phyloP scores from a whole-genome alignment of 2,329 filamentous ascomycete genomes.

The Penicillium sp. region DNA sequence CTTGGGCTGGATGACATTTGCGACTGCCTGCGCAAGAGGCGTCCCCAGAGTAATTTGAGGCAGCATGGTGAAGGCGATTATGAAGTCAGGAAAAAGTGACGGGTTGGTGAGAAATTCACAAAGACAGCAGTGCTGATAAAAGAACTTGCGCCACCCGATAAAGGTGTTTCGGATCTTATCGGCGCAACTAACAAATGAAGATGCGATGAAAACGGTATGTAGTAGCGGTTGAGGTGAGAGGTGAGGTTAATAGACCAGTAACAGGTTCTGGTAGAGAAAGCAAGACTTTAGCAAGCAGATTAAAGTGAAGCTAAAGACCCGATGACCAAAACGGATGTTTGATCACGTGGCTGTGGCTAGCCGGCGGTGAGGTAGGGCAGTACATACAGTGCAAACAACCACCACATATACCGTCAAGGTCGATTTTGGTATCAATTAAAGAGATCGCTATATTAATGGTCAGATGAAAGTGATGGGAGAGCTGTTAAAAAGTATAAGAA shows the following conservation, averaged over 20 bases:
- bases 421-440: not conserved
- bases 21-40: constrained; percentile 80
- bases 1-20: constrained; percentile 81
- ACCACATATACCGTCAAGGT: not conserved
- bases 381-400: not conserved
- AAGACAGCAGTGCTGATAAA: constrained; percentile 8
- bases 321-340: constrained; percentile 3
- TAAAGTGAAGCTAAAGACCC: constrained; percentile 7
- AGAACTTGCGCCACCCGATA: constrained; percentile 21
- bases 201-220: not conserved
- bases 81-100: not conserved
- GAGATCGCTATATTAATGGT: not conserved
- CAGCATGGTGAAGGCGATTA: constrained; percentile 16
- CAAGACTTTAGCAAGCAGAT: not conserved
- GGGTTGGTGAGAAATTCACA: constrained; percentile 1
- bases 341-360: constrained; percentile 62
- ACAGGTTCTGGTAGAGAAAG: not conserved
- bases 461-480: not conserved
- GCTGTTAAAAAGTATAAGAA: not conserved
- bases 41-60: constrained; percentile 73
- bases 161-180: constrained; percentile 8
- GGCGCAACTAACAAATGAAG: not conserved
- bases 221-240: not conserved
- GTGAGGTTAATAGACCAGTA: not conserved
- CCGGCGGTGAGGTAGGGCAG: constrained; percentile 62